These are phyloP conservation scores for Phytophthora vignae DNA, from an alignment of 352 stramenopile genomes.

Conservation along the genomic window DNA sequence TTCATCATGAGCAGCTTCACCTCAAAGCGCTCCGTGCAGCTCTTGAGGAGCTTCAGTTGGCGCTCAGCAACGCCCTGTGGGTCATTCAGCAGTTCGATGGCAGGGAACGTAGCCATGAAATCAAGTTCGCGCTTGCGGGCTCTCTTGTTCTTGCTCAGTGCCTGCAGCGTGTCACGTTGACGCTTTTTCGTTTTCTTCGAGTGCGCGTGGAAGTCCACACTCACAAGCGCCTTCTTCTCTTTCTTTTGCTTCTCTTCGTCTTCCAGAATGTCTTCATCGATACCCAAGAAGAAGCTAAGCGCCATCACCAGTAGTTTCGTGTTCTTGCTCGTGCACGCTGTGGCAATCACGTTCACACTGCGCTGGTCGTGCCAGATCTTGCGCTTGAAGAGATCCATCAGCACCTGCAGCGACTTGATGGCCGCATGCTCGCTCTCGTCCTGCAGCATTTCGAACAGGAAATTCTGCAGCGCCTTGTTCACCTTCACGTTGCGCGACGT, in stretches of 20 bases:
- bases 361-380: conserved; percentile 97
- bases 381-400: conserved; percentile 96
- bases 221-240: conserved; percentile 81
- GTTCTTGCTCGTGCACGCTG: conserved; percentile 90
- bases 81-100: conserved; percentile 98
- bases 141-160: conserved; percentile 93
- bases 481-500: conserved; percentile 96
- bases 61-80: conserved; percentile 95
- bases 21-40: conserved; percentile 92
- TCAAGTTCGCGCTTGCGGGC: conserved; percentile 79
- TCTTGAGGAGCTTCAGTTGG: conserved; percentile 93
- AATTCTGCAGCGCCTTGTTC: conserved; percentile 96
- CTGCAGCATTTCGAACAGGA: conserved; percentile 95
- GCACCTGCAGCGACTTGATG: conserved; percentile 92
- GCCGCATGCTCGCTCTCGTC: conserved; percentile 88
- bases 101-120: conserved; percentile 92
- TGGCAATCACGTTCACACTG: conserved; percentile 97
- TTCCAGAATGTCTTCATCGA: conserved; percentile 97
- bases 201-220: conserved; percentile 95
- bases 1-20: conserved; percentile 99
- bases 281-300: conserved; percentile 98
- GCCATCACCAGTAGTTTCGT: conserved; percentile 90
- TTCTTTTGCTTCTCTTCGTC: conserved; percentile 95
- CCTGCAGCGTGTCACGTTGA: conserved; percentile 83
- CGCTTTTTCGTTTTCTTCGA: conserved; percentile 97